These are phyloP conservation scores for Borealophlyctis nickersoniae DNA, from an alignment of 192 early-diverging fungal species.

Conservation along the genomic window DNA sequence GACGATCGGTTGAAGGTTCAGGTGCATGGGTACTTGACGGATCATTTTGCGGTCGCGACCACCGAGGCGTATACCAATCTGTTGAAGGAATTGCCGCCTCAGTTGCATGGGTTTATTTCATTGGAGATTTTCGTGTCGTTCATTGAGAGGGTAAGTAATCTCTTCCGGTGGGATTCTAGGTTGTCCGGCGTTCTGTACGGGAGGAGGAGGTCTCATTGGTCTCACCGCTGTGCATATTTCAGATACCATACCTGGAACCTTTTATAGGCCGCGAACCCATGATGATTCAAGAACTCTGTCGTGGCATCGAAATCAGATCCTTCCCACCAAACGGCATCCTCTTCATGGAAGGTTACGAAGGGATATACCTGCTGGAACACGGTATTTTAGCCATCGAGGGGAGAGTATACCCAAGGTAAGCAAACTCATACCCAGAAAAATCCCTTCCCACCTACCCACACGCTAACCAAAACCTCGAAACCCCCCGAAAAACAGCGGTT, in stretches of 20 bases:
- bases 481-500: constrained; percentile 29
- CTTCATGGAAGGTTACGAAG: constrained; percentile 49
- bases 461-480: not conserved
- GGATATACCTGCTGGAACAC: constrained; percentile 48
- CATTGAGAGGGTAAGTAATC: no score
- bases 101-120: constrained; percentile 48
- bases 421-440: no score
- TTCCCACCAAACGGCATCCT: constrained; percentile 39
- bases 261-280: constrained; percentile 46
- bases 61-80: constrained; percentile 36
- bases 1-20: constrained; percentile 42
- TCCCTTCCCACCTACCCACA: no score
- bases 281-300: constrained; percentile 49
- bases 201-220: no score
- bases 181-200: no score
- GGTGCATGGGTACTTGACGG: constrained; percentile 42
- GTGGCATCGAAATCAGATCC: constrained; percentile 37
- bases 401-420: constrained; percentile 44
- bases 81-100: constrained; percentile 38
- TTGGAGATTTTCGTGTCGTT: constrained; percentile 51
- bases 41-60: constrained; percentile 38
- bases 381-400: constrained; percentile 49
- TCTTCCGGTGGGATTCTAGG: no score
- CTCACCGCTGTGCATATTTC: no score
- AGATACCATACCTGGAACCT: constrained; percentile 46